phyloP scores from a whole-genome alignment of 2,329 filamentous ascomycete genomes.

The Curvularia sp. region DNA sequence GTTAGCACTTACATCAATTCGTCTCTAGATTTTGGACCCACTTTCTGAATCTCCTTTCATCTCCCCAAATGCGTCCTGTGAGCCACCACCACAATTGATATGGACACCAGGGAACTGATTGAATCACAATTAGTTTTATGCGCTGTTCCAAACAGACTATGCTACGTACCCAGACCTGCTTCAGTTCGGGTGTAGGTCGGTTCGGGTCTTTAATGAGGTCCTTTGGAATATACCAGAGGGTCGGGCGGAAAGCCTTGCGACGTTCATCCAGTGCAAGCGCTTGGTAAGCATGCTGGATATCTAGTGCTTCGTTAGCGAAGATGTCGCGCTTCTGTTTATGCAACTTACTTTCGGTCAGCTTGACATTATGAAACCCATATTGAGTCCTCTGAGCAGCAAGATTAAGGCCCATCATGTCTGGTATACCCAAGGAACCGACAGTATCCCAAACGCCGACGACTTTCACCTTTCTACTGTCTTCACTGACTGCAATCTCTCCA shows the following conservation, averaged over 20 bases:
- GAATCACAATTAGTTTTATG: not conserved
- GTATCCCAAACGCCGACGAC: slow-evolving; percentile 60
- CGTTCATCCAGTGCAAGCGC: slow-evolving; percentile 63
- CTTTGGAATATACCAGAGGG: slow-evolving; percentile 57
- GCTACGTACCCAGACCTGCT: slow-evolving; percentile 57
- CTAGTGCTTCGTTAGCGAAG: slow-evolving; percentile 41
- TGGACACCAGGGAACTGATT: slow-evolving; percentile 59
- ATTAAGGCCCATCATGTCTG: slow-evolving; percentile 50
- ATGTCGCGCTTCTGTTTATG: not conserved
- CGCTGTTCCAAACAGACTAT: rapidly evolving
- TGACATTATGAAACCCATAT: slow-evolving; percentile 47
- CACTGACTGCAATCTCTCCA: slow-evolving; percentile 28
- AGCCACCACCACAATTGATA: slow-evolving; percentile 60
- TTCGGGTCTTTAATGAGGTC: slow-evolving; percentile 40
- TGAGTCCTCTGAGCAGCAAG: slow-evolving; percentile 29
- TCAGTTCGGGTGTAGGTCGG: slow-evolving; percentile 47
- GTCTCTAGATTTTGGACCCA: slow-evolving; percentile 20
- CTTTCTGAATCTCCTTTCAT: slow-evolving; percentile 48
- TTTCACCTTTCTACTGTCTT: slow-evolving; percentile 46
- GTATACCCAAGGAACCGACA: slow-evolving; percentile 55
- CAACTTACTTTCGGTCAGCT: slow-evolving; percentile 43
- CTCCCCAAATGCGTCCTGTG: slow-evolving; percentile 37
- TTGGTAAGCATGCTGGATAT: slow-evolving; percentile 62
- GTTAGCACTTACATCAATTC: not conserved
- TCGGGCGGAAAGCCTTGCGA: slow-evolving; percentile 60